A percentile compares a stretch with the other conserved stretches of the same genome.
phyloP scores from a whole-genome alignment of 805 yeast genomes.

The Zygotorulaspora sp. region DNA sequence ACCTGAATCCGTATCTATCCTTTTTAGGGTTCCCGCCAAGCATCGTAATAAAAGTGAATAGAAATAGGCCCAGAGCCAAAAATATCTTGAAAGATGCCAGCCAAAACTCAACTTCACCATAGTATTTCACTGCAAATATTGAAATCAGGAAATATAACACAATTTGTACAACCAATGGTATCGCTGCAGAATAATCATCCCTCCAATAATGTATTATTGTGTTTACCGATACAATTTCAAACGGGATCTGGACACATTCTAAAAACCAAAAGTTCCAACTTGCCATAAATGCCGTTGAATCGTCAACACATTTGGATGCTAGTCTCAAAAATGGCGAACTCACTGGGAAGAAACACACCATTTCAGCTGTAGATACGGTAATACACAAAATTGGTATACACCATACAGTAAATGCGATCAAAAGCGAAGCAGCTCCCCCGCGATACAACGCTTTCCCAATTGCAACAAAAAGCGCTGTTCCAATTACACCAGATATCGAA shows the following conservation, averaged over 20 bases:
- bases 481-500: constrained; percentile 78
- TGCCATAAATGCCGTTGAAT: constrained; percentile 66
- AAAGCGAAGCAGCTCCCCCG: constrained; percentile 67
- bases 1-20: constrained; percentile 57
- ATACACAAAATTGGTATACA: constrained; percentile 62
- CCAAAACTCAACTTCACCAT: constrained; percentile 83
- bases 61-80: constrained; percentile 67
- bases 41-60: constrained; percentile 77
- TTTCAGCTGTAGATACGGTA: constrained; percentile 70
- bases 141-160: constrained; percentile 60
- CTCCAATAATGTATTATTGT: constrained; percentile 79
- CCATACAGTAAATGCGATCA: constrained; percentile 66
- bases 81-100: constrained; percentile 68
- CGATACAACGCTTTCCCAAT: constrained; percentile 58
- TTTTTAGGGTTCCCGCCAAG: constrained; percentile 79
- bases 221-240: constrained; percentile 77
- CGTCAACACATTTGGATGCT: constrained; percentile 73
- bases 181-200: constrained; percentile 68
- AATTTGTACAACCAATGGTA: constrained; percentile 60
- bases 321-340: constrained; percentile 71
- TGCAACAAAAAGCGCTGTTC: constrained; percentile 73
- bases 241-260: constrained; percentile 74
- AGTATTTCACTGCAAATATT: constrained; percentile 64
- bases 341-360: constrained; percentile 72
- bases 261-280: constrained; percentile 80